These are phyloP conservation scores for Tephrocybe rancida DNA, from an alignment of 768 basidiomycete genomes.

Conservation along the genomic window DNA sequence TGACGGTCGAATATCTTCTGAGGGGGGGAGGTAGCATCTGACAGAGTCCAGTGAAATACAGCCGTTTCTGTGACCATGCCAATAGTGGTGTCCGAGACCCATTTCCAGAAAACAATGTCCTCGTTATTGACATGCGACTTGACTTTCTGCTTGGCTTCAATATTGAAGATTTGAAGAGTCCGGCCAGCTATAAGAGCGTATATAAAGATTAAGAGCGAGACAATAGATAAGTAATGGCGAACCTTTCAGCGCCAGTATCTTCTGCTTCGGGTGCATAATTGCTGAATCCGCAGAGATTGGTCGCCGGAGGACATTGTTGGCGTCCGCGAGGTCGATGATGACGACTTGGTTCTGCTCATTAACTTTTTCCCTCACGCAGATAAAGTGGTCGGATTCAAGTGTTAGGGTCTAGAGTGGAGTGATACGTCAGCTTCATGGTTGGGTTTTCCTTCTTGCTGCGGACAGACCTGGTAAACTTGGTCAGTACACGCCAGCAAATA, in stretches of 20 bases:
- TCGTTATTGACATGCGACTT: slow-evolving; percentile 93
- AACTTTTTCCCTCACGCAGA: slow-evolving; percentile 95
- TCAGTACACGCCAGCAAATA: slow-evolving; percentile 34
- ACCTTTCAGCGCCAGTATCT: slow-evolving; percentile 96
- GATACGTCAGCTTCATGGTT: slow-evolving; percentile 2
- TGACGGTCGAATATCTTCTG: slow-evolving; percentile 98
- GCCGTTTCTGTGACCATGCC: slow-evolving; percentile 95
- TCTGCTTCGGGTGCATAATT: slow-evolving; percentile 96
- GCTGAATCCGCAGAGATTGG: slow-evolving; percentile 99
- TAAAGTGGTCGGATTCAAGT: slow-evolving; percentile 96
- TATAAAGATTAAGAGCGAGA: slow-evolving; percentile 13
- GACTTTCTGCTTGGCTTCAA: slow-evolving; percentile 97
- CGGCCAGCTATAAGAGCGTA: slow-evolving; percentile 72
- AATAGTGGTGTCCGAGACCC: slow-evolving; percentile 89
- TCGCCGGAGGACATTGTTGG: slow-evolving; percentile 94
- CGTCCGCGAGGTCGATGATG: slow-evolving; percentile 96
- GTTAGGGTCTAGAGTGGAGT: slow-evolving; percentile 70
- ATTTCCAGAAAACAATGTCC: slow-evolving; percentile 98
- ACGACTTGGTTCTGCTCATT: slow-evolving; percentile 97
- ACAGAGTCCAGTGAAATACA: slow-evolving; percentile 89
- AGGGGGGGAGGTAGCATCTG: slow-evolving; percentile 73
- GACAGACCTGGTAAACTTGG: slow-evolving; percentile 32
- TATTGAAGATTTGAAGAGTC: slow-evolving; percentile 97
- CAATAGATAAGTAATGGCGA: slow-evolving; percentile 23
- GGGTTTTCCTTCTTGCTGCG: slow-evolving; percentile 4